phyloP scores from a whole-genome alignment of 208 protist genomes.

The Herpetomonas muscarum region DNA sequence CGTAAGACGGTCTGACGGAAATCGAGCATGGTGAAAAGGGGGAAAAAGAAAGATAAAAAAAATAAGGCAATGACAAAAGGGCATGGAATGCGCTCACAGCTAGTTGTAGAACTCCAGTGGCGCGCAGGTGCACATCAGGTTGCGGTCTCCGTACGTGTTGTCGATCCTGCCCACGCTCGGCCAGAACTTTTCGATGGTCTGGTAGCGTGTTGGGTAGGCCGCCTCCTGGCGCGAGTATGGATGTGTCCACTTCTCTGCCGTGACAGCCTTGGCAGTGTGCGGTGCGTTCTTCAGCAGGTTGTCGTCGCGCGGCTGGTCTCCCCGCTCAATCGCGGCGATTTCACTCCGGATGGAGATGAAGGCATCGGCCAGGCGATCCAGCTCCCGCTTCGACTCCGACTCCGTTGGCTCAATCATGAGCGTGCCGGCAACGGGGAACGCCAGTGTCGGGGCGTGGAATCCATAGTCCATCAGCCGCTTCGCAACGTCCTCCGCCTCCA shows the following conservation, averaged over 20 bases:
- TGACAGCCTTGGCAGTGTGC: constrained; percentile 90
- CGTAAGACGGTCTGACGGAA: too few relatives aligned
- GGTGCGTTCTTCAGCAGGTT: constrained; percentile 97
- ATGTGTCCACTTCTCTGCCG: constrained; percentile 84
- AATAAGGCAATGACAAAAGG: constrained; percentile 9
- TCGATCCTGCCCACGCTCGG: constrained; percentile 92
- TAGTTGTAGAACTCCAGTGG: constrained; percentile 78
- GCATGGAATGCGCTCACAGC: constrained; percentile 1
- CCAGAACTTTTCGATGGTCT: constrained; percentile 94
- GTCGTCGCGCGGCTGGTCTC: constrained; percentile 83
- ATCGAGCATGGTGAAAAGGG: not conserved
- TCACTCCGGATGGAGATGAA: constrained; percentile 95
- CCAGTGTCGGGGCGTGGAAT: constrained; percentile 97
- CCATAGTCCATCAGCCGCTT: constrained; percentile 98
- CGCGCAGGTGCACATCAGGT: constrained; percentile 91
- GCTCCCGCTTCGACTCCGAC: constrained; percentile 92
- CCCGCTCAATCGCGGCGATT: constrained; percentile 93
- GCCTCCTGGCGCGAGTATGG: constrained; percentile 93
- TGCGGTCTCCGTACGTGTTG: constrained; percentile 95
- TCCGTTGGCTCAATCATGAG: constrained; percentile 99
- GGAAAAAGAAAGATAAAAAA: constrained; percentile 10
- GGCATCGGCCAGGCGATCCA: constrained; percentile 96
- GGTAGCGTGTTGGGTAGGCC: constrained; percentile 87
- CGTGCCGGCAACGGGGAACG: constrained; percentile 88
- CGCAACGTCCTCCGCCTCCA: constrained; percentile 96